These are phyloP conservation scores for Chaetomiaceae sp. DNA, from an alignment of 2,329 filamentous ascomycete genomes.

Conservation along the genomic window DNA sequence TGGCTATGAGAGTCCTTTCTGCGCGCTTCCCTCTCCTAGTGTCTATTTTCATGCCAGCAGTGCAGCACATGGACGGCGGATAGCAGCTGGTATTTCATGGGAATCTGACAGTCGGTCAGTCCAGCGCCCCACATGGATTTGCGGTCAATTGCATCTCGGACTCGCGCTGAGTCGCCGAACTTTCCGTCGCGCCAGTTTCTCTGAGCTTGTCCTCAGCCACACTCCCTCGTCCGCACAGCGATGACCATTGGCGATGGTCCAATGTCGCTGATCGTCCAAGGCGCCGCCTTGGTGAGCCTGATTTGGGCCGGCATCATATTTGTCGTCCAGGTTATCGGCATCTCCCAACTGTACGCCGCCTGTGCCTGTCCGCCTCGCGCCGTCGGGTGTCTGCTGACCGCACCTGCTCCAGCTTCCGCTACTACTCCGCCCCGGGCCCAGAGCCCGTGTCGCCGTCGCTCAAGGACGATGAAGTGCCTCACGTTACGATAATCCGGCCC, in stretches of 20 bases:
- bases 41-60: too few species aligned
- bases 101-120: too few species aligned
- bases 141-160: constrained; percentile 2
- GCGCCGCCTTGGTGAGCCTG: constrained; percentile 42
- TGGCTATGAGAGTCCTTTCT: too few species aligned
- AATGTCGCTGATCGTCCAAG: constrained; percentile 28
- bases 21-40: too few species aligned
- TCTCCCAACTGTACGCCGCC: constrained; percentile 46
- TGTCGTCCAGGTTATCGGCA: constrained; percentile 50
- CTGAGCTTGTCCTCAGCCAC: not conserved
- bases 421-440: constrained; percentile 45
- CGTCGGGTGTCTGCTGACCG: constrained; percentile 14
- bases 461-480: constrained; percentile 54
- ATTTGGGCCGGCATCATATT: constrained; percentile 49
- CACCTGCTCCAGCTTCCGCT: constrained; percentile 39
- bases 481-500: constrained; percentile 86
- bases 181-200: constrained; percentile 5
- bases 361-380: not conserved
- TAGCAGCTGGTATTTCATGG: too few species aligned
- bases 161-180: constrained; percentile 9
- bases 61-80: too few species aligned
- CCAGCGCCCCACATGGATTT: constrained; percentile 16
- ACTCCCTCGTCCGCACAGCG: not conserved
- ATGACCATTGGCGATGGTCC: constrained; percentile 18
- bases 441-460: constrained; percentile 47